These are phyloP conservation scores for Talaromyces sp. DNA, from an alignment of 2,329 filamentous ascomycete species.

Conservation along the genomic window DNA sequence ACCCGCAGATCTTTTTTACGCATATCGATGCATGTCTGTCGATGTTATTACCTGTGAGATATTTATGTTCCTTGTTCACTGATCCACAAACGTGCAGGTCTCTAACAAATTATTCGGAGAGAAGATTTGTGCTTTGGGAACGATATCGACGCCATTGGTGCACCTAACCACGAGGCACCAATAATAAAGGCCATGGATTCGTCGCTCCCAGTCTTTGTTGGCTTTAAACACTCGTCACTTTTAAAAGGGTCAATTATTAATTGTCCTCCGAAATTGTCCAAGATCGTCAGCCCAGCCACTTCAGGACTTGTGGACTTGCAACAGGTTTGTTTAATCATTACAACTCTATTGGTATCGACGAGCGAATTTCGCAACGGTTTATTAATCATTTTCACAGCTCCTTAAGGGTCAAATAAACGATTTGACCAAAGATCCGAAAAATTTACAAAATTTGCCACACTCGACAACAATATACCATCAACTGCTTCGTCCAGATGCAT, in stretches of 20 bases:
- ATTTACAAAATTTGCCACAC: constrained; percentile 22
- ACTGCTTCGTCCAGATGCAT: constrained; percentile 23
- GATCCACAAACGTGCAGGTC: neutral
- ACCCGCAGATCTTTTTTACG: constrained; percentile 14
- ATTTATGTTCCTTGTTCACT: neutral
- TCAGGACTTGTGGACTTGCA: constrained; percentile 35
- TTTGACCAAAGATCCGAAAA: constrained; percentile 18
- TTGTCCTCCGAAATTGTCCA: constrained; percentile 32
- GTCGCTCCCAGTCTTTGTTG: constrained; percentile 12
- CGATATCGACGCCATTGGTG: constrained; percentile 16
- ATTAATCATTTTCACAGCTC: constrained; percentile 13
- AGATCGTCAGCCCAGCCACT: constrained; percentile 29
- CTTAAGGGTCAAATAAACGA: constrained; percentile 18
- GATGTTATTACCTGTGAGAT: constrained; percentile 16
- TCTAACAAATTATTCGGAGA: neutral
- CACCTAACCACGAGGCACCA: constrained; percentile 15
- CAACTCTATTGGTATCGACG: neutral
- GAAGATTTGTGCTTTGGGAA: constrained; percentile 18
- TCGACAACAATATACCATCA: constrained; percentile 31
- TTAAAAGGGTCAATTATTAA: constrained; percentile 32
- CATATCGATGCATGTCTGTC: constrained; percentile 18
- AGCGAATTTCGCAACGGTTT: neutral
- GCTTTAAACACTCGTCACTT: constrained; percentile 20
- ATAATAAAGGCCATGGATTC: constrained; percentile 19
- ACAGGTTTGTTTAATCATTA: constrained; percentile 8